These are phyloP conservation scores for Fusarium transvaalense DNA, from an alignment of 2,329 filamentous ascomycete species.

Conservation along the genomic window DNA sequence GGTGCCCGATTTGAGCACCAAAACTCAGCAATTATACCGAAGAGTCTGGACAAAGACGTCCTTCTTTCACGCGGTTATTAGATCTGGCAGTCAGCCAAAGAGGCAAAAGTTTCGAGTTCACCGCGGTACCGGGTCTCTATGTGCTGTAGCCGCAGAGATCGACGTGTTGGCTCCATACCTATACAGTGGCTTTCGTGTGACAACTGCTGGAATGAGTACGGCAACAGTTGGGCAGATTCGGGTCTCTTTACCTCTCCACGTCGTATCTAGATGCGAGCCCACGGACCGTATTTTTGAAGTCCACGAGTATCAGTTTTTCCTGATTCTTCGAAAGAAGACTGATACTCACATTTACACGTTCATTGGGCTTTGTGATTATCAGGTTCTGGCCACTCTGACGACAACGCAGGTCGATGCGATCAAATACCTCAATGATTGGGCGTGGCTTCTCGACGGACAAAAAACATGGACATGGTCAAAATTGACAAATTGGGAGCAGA, in stretches of 20 bases:
- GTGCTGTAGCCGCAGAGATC: not conserved
- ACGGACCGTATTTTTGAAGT: not conserved
- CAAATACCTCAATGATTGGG: not conserved
- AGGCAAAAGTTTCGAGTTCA: not conserved
- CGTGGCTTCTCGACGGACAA: not conserved
- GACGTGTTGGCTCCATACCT: not conserved
- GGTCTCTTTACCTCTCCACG: not conserved
- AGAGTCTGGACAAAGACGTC: not conserved
- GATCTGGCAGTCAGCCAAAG: not conserved
- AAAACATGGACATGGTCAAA: not conserved
- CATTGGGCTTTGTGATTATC: not conserved
- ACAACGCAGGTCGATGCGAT: accelerated
- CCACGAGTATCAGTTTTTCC: accelerated
- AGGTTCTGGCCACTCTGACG: accelerated
- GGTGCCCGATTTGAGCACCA: conserved; percentile 6
- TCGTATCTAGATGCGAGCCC: not conserved
- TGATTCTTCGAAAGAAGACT: not conserved
- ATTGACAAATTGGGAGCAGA: not conserved
- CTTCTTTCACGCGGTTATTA: not conserved
- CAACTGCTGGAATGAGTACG: not conserved
- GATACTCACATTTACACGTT: not conserved
- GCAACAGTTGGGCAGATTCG: not conserved
- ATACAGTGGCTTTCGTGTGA: accelerated
- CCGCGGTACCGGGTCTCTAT: not conserved
- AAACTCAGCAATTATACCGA: not conserved